Evolutionary conservation across 768 basidiomycete species (phyloP), one percentile per base, ranked within the genome.

Genomic region (Lentinula boryana): DNA sequence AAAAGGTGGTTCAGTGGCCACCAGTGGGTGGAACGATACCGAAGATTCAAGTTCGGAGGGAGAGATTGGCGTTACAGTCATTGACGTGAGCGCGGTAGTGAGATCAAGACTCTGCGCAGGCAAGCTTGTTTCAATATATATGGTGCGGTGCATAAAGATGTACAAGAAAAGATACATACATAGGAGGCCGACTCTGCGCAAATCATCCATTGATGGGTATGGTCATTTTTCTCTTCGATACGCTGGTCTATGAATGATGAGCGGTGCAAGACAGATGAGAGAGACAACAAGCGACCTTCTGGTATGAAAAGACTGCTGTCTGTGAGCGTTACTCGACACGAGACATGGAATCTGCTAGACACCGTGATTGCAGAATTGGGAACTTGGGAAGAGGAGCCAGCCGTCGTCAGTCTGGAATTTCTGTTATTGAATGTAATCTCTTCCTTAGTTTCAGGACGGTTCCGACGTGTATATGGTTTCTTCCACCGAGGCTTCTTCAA

Each of bases 181-280:
- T 83, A 84, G 44, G 81, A 79, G 27, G 83, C 80, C 5, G 81
- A 74, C 60, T 82, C 79, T 12, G 81, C 73, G 0, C 77, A 79
- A 41, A 84, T 72, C 81, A 82, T 83, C 83, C 83, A 84, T 67
- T 78, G 80, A 66, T 82, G 78, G 1, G 78, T 77, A 60, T 75
- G 73, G 2, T 63, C 63, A 7, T 35, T 41, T 40, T 68, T 59
- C n/a, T 58, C 62, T 51, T 60, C 64, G 27, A 59, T 52, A 38
- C 75, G 75, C 54, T 71, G 65, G 4, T 71, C 76, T 78, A 62
- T 10, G 35, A 4, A 50, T 21, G 13, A 43, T 51, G 53, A 53
- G 9, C n/a, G 21, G 15, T 12, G 40, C 23, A 23, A 43, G 4
- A 4, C 27, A 31, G 54, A 15, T 15, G 59, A 57, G 56, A 60